Evolutionary conservation across 2,329 filamentous ascomycete species (phyloP).

Genomic region (Drechmeria coniospora): DNA sequence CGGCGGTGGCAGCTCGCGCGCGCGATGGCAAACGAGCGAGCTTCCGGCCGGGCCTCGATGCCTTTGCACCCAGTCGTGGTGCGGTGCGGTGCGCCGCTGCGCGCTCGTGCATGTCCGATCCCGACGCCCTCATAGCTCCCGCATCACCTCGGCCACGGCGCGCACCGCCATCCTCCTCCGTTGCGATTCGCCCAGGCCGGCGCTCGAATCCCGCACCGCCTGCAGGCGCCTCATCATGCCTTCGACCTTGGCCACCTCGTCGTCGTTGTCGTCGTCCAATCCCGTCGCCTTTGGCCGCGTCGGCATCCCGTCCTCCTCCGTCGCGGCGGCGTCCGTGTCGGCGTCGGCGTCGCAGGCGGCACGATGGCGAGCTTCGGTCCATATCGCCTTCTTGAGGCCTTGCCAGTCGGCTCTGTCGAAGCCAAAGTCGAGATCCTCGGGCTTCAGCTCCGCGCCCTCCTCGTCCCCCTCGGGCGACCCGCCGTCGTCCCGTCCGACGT

Average conservation of each 20-base stretch:
- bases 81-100: too few relatives aligned
- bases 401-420: slow-evolving; percentile 37
- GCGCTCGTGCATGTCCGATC: not conserved
- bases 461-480: slow-evolving; percentile 16
- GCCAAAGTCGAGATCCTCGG: slow-evolving; percentile 33
- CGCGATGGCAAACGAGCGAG: too few relatives aligned
- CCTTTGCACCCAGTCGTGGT: too few relatives aligned
- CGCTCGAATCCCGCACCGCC: slow-evolving; percentile 42
- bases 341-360: slow-evolving; percentile 12
- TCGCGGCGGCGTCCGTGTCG: not conserved
- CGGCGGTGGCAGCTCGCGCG: too few relatives aligned
- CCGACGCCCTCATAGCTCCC: slow-evolving; percentile 25
- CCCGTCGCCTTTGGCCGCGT: slow-evolving; percentile 3
- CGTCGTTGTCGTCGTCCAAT: slow-evolving; percentile 15
- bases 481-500: slow-evolving; percentile 15
- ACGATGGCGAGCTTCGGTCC: too few relatives aligned
- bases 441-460: slow-evolving; percentile 23
- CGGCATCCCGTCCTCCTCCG: slow-evolving; percentile 9
- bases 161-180: slow-evolving; percentile 43
- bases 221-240: slow-evolving; percentile 49
- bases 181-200: slow-evolving; percentile 44
- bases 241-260: slow-evolving; percentile 44
- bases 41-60: too few relatives aligned
- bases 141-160: slow-evolving; percentile 51
- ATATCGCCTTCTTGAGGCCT: slow-evolving; percentile 36